Base-by-base conservation (phyloP, 768 basidiomycete species). In the Boletus huronensis region DNA sequence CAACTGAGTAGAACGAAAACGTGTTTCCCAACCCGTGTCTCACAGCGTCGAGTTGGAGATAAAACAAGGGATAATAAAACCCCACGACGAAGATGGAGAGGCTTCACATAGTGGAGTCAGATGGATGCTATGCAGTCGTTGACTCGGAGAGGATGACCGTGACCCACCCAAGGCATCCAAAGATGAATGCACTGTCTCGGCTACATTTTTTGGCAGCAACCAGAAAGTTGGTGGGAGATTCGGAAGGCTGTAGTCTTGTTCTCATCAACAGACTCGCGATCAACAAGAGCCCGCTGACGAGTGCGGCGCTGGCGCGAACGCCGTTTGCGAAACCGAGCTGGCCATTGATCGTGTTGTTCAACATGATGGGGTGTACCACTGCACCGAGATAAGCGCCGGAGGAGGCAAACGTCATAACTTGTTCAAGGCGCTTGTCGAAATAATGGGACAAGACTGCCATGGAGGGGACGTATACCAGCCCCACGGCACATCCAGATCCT, bases 1-100 rank as follows among this genome's bases (percentile, higher is more conserved):
- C 62, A 70, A 83, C 84, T 39, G 76, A 77, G 59, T 84, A 84
- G 57, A 85, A 85, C 0, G 84, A 80, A n/a, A 85, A 69, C 6
- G 64, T 67, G 3, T 73, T 67, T 29, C 71, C 67, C 17, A 82
- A 67, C 1, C 76, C 77, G 43, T 80, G 79, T 48, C 70, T 72
- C 21, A 79, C 72, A 1, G 82, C 74, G 42, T 81, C 74, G 16
- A 85, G 70, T 58, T 86, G 84, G 23, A 86, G 67, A 61, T 82
- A 85, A 68, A 83, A 85, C 26, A 82, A 69, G 1, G 83, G 82
- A 53, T 79, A 81, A 60, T 77, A 84, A 36, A 82, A 65, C 1
- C 77, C 80, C 5, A 73, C 56, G 21, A 76, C 63, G 23, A 72
- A 73, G 31, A 76, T 54, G 9, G 63, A 25, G 38, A 70, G 56